Base-by-base conservation (phyloP, 768 basidiomycete genomes). In the Zangia roseola region DNA sequence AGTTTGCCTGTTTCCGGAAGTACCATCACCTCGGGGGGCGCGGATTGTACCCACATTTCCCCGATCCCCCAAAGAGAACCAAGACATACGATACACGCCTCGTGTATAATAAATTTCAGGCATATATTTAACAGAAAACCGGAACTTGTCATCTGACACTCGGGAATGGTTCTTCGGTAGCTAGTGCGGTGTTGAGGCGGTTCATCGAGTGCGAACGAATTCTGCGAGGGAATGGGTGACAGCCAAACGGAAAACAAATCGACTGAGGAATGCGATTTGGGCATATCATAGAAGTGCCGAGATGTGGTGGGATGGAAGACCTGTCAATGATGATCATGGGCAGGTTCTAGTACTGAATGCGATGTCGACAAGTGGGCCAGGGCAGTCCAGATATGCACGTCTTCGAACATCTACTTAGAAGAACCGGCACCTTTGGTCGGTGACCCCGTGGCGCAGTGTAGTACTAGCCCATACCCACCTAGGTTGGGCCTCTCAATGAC, bases 381-480 rank as follows among this genome's bases (percentile, higher is more conserved):
- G 31, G 59, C n/a, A 33, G 38, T 43, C 44, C 39, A 35, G 35
- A 52, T n/a, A 31, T 24, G 33, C 41, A 40, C 36, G 26, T 16
- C 36, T 36, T 39, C 34, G 45, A 46, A 33, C 14, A 52, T 38
- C 43, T 45, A 46, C 42, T 38, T 10, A 35, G 41, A 47, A 43
- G 48, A 31, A 23, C 35, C 25, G 39, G 30, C 52, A 41, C 41
- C 21, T 31, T 31, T 31, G 47, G 45, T 33, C 39, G 52, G 33
- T 71, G 53, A 43, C 54, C 60, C 71, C 73, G 40, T 62, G 58
- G 43, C 43, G 26, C 50, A 52, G 45, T 45, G 56, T 8, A 46
- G 40, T 17, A 75, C 60, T 20, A 81, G 58, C 42, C 61, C 62
- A 21, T 67, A 62, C 49, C 80, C 73, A n/a, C 68, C 67, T 69